Base-by-base conservation (phyloP, 1,284 basidiomycete genomes). In the Pseudomicrostroma phylloplanum region DNA sequence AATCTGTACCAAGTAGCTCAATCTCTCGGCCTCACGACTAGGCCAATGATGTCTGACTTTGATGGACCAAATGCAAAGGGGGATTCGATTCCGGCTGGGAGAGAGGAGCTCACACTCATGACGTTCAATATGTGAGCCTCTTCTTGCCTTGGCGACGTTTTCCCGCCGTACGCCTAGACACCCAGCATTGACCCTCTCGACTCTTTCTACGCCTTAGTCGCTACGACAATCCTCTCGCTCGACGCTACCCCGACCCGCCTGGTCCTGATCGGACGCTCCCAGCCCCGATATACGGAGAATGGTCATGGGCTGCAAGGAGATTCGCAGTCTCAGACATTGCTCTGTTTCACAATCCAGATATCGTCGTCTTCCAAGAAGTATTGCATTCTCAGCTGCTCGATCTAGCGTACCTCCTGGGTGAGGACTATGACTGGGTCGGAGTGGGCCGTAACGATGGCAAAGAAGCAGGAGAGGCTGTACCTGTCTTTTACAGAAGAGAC, bases 331-430 rank as follows among this genome's bases (percentile, higher is more conserved):
- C 68, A 36, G 70, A 72, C 48, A 58, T 63, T 1, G 58, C 61
- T 13, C 53, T 73, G 17, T 67, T 71, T 19, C 49, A 69, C 61
- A 59, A 67, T 40, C 69, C 67, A 65, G 69, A 71, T 58, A 23
- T 73, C 7, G 66, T 73, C 26, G 68, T 65, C 1, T 66, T 71
- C 30, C 71, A 73, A 46, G 71, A 73, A 57, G 71, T 71, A 21
- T 66, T 73, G 25, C 56, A 49, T n/a, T 48, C 46, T n/a, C 61
- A 62, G 43, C 56, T 62, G 23, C 30, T 43, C 15, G 61, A 62
- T 23, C 57, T 62, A 40, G 17, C 26, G 42, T 21, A 15, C 25
- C 58, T 60, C 11, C 49, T 60, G 2, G 58, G 69, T 0, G 58
- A 65, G 13, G 67, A 69, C 42, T 72, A 68, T 40, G 62, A 63